Conservation (phyloP, 2,329 filamentous ascomycete species). For the Pseudocercospora fuligena region DNA sequence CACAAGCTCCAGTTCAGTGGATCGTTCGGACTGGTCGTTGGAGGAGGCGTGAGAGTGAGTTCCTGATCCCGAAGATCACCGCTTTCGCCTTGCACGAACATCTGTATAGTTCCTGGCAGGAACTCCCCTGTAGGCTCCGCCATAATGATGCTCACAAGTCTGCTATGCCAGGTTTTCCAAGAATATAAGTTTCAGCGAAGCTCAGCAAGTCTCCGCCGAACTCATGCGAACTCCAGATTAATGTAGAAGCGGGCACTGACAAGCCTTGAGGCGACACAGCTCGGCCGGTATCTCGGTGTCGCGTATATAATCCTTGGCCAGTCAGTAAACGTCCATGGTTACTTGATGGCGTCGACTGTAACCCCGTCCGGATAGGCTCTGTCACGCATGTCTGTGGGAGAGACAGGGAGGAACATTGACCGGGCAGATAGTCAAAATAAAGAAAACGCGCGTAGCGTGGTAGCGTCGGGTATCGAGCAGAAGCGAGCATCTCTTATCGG, state of each 20-base stretch:
- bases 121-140: conserved; percentile 22
- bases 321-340: conserved; percentile 21
- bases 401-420: not conserved
- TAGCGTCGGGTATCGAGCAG: not conserved
- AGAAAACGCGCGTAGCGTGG: not conserved
- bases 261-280: not conserved
- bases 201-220: not conserved
- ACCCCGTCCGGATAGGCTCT: conserved; percentile 14
- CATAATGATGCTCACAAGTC: conserved; percentile 11
- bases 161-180: not conserved
- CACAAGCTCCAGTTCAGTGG: conserved; percentile 39
- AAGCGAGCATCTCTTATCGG: not conserved
- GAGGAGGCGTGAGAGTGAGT: conserved; percentile 59
- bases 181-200: not conserved
- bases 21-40: conserved; percentile 45
- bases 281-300: not conserved
- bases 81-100: conserved; percentile 26
- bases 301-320: not conserved
- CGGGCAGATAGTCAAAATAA: conserved; percentile 1
- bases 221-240: not conserved
- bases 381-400: conserved; percentile 13
- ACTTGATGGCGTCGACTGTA: conserved; percentile 22
- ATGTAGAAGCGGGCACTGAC: not conserved
- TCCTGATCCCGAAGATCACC: conserved; percentile 42
- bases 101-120: conserved; percentile 31